Evolutionary conservation across 306 rosid species (phyloP).

Genomic region (Arachis stenosperma): DNA sequence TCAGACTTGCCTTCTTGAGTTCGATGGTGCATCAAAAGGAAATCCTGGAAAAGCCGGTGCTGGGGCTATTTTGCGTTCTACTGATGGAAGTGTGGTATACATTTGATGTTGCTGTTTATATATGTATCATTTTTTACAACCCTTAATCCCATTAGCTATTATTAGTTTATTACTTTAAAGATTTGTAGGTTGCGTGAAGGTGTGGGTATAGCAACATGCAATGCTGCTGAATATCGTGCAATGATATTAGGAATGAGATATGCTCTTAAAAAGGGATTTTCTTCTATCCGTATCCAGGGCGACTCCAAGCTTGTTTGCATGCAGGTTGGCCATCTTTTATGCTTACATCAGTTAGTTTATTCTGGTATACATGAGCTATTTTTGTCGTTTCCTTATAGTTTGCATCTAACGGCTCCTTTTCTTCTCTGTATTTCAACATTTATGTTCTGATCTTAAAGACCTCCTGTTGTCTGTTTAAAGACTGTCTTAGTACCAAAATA

Average conservation of each 20-base stretch:
- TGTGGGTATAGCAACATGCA: conserved; percentile 71
- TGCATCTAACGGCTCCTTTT: conserved; percentile 16
- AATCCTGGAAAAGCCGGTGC: conserved; percentile 74
- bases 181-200: conserved; percentile 89
- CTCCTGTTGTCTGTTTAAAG: no score
- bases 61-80: conserved; percentile 58
- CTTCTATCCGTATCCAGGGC: conserved; percentile 63
- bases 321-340: conserved; percentile 70
- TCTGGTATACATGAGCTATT: conserved; percentile 8
- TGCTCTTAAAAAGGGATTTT: conserved; percentile 85
- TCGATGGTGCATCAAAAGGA: conserved; percentile 68
- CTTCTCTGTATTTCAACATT: conserved; percentile 11
- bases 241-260: conserved; percentile 80
- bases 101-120: conserved; percentile 32
- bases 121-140: conserved; percentile 24
- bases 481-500: no score
- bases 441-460: not conserved
- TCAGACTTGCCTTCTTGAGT: conserved; percentile 54
- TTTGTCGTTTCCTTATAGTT: conserved; percentile 22
- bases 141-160: conserved; percentile 39
- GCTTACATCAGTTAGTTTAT: conserved; percentile 1
- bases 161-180: conserved; percentile 51
- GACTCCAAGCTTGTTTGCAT: conserved; percentile 95
- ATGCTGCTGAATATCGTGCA: conserved; percentile 96
- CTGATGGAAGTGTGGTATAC: conserved; percentile 77